Evolutionary conservation across 176 grass and related monocot species (phyloP).

Genomic region (Cenchrus fungigraminus): DNA sequence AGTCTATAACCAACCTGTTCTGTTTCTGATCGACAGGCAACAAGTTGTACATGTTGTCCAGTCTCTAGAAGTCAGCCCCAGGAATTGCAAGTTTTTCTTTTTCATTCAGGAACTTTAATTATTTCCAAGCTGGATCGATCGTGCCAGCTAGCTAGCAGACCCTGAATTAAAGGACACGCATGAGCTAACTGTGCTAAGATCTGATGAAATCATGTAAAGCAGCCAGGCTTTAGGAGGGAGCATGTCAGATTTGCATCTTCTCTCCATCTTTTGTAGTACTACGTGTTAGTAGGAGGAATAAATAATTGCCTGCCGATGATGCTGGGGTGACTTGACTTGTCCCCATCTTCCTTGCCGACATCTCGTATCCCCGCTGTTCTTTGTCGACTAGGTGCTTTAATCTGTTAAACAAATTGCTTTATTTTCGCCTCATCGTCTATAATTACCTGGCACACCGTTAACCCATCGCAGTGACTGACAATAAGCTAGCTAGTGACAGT

Average conservation of each 20-base stretch:
- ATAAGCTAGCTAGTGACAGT: neutral
- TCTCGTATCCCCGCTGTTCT: constrained; percentile 14
- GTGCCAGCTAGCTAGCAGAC: neutral
- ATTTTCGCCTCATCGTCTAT: neutral
- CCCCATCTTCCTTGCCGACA: constrained; percentile 46
- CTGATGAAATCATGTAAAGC: constrained; percentile 23
- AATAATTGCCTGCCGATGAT: constrained; percentile 38
- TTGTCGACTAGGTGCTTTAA: constrained; percentile 17
- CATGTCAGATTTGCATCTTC: constrained; percentile 4
- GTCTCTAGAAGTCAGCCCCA: too few relatives aligned
- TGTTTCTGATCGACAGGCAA: too few relatives aligned
- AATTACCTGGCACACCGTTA: neutral
- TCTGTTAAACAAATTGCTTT: constrained; percentile 3
- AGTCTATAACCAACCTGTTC: too few relatives aligned
- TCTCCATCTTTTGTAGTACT: neutral
- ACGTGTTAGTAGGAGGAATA: neutral
- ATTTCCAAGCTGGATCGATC: neutral
- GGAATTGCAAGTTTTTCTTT: neutral
- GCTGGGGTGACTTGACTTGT: constrained; percentile 32
- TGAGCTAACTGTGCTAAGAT: constrained; percentile 25
- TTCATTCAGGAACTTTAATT: neutral
- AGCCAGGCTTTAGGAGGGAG: neutral
- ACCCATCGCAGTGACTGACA: neutral
- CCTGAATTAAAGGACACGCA: neutral
- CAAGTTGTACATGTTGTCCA: too few relatives aligned